Percentiles rank a stretch among this genome's conserved stretches.
phyloP scores from a whole-genome alignment of 768 basidiomycete species.

The Pleurotus giganteus region DNA sequence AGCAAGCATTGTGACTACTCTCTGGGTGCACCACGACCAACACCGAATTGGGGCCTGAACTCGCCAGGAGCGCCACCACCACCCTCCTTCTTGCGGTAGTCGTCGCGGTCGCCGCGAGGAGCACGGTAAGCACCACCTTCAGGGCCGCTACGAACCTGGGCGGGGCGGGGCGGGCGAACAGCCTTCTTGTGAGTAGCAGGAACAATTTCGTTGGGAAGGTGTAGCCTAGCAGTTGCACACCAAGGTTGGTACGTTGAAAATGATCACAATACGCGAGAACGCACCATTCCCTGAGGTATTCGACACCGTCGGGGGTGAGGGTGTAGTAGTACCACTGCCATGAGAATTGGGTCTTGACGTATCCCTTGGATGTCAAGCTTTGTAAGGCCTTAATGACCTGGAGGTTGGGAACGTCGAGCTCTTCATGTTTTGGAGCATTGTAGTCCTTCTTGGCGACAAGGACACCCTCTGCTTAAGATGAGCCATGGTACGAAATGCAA shows the following conservation, averaged over 20 bases:
- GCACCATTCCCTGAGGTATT: conserved; percentile 91
- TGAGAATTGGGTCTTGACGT: conserved; percentile 98
- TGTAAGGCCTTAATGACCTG: conserved; percentile 72
- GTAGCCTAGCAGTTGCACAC: conserved; percentile 58
- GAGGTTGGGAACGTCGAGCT: conserved; percentile 70
- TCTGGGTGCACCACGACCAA: conserved; percentile 84
- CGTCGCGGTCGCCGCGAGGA: conserved; percentile 86
- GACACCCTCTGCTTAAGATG: conserved; percentile 75
- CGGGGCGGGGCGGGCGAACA: conserved; percentile 81
- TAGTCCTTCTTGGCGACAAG: conserved; percentile 99
- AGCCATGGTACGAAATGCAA: background rate
- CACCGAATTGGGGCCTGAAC: conserved; percentile 88
- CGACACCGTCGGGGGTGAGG: conserved; percentile 95
- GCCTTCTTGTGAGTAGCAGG: conserved; percentile 98
- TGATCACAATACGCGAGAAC: conserved; percentile 12
- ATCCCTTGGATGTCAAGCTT: conserved; percentile 71
- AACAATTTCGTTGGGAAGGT: conserved; percentile 94
- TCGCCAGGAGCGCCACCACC: conserved; percentile 83
- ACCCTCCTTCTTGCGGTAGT: conserved; percentile 90
- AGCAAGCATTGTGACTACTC: conserved; percentile 37
- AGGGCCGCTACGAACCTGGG: conserved; percentile 65
- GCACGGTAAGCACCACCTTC: conserved; percentile 77
- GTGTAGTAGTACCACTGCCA: conserved; percentile 99
- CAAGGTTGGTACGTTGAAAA: background rate
- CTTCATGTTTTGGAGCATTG: conserved; percentile 96